Evolutionary conservation across 139 green algal species (phyloP).

Genomic region (Chlamydomonas applanata): DNA sequence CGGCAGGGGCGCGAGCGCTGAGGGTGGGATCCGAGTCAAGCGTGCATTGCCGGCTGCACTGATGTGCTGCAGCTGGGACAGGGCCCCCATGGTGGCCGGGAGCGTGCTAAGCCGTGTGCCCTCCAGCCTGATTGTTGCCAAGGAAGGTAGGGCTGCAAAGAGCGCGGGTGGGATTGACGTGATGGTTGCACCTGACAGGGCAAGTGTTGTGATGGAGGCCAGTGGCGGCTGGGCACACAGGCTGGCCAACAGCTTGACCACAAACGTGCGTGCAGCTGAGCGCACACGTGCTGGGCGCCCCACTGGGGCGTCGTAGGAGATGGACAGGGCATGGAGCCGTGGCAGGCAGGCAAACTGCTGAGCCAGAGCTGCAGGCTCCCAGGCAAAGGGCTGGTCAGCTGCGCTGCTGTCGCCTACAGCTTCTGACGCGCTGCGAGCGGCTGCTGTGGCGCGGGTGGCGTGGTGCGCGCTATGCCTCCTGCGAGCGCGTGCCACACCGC

Average conservation of each 20-base stretch:
- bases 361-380: too few species aligned
- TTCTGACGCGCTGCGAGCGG: too few species aligned
- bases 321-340: too few species aligned
- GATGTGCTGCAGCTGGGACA: neutral
- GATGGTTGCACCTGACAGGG: neutral
- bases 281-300: neutral
- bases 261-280: neutral
- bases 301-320: neutral
- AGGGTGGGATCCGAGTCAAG: neutral
- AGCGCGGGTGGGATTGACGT: constrained; percentile 2
- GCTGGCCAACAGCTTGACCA: neutral
- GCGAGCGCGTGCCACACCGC: too few species aligned
- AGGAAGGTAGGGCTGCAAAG: neutral
- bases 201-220: neutral
- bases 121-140: neutral
- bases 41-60: neutral
- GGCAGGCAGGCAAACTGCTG: too few species aligned
- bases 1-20: neutral
- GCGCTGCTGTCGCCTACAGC: too few species aligned
- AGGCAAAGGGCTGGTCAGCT: too few species aligned
- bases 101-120: constrained; percentile 1
- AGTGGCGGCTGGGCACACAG: neutral
- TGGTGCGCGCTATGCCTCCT: too few species aligned
- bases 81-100: neutral
- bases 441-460: too few species aligned